phyloP scores from a whole-genome alignment of 1,139 yeast genomes.

The Suhomyces terraborum region DNA sequence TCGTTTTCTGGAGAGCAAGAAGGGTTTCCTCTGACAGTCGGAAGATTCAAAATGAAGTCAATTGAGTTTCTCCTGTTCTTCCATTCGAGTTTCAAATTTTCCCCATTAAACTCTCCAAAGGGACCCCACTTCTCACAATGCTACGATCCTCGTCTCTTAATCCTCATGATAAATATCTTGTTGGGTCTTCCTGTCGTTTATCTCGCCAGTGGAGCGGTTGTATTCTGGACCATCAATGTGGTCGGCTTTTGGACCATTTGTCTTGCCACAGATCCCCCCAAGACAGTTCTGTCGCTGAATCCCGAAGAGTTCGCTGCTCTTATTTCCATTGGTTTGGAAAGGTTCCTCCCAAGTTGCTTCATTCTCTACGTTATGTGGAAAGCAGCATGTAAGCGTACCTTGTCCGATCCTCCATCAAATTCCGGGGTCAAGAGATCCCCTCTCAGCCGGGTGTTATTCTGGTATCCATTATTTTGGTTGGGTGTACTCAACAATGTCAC shows the following conservation, averaged over 20 bases:
- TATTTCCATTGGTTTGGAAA: constrained; percentile 68
- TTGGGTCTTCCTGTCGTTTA: constrained; percentile 62
- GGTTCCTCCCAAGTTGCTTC: constrained; percentile 76
- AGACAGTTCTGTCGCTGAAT: constrained; percentile 54
- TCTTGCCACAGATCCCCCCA: constrained; percentile 83
- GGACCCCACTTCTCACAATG: constrained; percentile 44
- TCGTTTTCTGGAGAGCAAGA: constrained; percentile 58
- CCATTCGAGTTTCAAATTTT: constrained; percentile 72
- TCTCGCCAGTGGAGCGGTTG: constrained; percentile 54
- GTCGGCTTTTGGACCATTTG: constrained; percentile 89
- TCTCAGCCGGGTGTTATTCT: constrained; percentile 57
- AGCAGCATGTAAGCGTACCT: constrained; percentile 45
- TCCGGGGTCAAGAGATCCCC: constrained; percentile 28
- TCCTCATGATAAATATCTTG: constrained; percentile 59
- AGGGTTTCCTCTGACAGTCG: constrained; percentile 48
- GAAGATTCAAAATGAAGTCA: constrained; percentile 55
- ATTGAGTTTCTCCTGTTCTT: constrained; percentile 69
- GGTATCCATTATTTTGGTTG: constrained; percentile 84
- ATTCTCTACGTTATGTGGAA: constrained; percentile 75
- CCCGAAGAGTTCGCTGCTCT: constrained; percentile 59
- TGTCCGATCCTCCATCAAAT: constrained; percentile 19
- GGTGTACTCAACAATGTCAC: constrained; percentile 86
- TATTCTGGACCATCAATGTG: constrained; percentile 62
- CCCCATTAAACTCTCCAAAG: constrained; percentile 16
- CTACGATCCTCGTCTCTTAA: constrained; percentile 62